phyloP scores from a whole-genome alignment of 2,329 filamentous ascomycete species.

The Colletotrichum camelliae region DNA sequence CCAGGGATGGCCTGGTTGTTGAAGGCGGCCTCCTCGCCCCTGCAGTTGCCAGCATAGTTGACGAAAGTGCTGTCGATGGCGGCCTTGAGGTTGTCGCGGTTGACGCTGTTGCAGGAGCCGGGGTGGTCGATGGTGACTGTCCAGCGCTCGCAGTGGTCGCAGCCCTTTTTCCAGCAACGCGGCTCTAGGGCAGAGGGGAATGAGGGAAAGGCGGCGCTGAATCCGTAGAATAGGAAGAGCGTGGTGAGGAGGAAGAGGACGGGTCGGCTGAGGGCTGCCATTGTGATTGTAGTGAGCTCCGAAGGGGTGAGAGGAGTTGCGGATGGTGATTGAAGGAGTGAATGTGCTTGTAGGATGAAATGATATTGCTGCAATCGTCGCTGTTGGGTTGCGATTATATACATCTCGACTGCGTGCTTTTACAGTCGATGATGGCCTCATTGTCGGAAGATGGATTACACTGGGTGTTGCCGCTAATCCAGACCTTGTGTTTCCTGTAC shows the following conservation, averaged over 20 bases:
- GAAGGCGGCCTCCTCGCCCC: neutral
- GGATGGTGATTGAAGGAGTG: neutral
- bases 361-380: neutral
- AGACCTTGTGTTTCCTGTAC: neutral
- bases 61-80: slow-evolving; percentile 1
- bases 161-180: neutral
- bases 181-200: neutral
- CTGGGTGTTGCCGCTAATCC: neutral
- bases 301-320: neutral
- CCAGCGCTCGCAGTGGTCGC: neutral
- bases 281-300: neutral
- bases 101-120: neutral
- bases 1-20: neutral
- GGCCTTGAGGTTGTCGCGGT: neutral
- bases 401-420: neutral
- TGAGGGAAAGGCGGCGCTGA: neutral
- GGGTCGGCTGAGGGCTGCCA: neutral
- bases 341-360: neutral
- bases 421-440: neutral
- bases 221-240: neutral
- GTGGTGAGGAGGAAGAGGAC: neutral
- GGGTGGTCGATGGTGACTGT: neutral
- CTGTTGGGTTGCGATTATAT: neutral
- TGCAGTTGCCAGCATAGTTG: neutral
- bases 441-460: neutral